Evolutionary conservation across 371 early-diverging fungal species (phyloP), one percentile per base, ranked within the genome.

Genomic region (Syncephalastrum racemosum): DNA sequence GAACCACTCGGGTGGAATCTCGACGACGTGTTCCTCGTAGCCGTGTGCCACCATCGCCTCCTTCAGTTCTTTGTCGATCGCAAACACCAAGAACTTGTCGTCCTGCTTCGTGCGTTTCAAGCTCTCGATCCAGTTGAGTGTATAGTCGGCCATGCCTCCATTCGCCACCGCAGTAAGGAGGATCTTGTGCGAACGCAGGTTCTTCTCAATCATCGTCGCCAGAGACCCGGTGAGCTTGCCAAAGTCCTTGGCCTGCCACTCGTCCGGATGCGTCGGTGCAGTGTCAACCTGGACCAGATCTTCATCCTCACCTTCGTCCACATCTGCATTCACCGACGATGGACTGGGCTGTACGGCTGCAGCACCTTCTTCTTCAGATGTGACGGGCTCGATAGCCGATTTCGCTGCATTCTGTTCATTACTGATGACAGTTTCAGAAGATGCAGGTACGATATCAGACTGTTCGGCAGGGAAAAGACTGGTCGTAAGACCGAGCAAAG

Each of bases 1-100:
- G 51, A 68, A 64, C 75, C 75, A 75, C 19, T 58, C 61, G n/a
- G 50, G 49, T 3, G 75, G 75, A 19, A 75, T 75, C n/a, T 61
- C 50, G n/a, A 69, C 67, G n/a, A 68, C 71, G 25, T 71, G 68
- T 19, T 52, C 56, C 0, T 54, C 63, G 15, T 66, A 66, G 0
- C 75, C 71, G n/a, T 56, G 31, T 4, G 56, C 50, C 2, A 54
- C 51, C 46, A 75, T 6, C 3, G 51, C 60, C 19, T 71, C 65
- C 2, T 55, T 56, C 1, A 75, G 56, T 5, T 58, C 69, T 25
- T 68, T 48, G 27, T 75, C 75, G 57, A 75, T 70, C n/a, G 69
- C 66, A 55, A 73, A 73, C 4, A 73, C 64, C 18, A 73, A 43
- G 24, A 59, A 73, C 20, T 58, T 62, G 24, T 40, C 57, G 4